These are phyloP conservation scores for Lentithecium fluviatile DNA, from an alignment of 495 filamentous ascomycete species.

Conservation along the genomic window DNA sequence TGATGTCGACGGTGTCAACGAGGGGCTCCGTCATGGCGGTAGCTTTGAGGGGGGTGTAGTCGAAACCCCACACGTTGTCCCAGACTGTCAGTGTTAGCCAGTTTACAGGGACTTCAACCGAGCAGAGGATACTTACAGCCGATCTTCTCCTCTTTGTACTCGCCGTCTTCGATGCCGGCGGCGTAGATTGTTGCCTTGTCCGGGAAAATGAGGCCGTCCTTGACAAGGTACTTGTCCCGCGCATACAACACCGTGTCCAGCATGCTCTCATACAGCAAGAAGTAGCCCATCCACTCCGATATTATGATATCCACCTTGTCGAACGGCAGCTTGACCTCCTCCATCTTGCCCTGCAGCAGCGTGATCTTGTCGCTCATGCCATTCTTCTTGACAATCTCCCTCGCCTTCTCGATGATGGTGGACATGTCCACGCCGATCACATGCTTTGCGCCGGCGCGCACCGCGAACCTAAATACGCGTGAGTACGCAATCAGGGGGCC, in stretches of 20 bases:
- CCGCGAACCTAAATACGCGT: constrained; percentile 76
- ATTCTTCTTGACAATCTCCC: constrained; percentile 84
- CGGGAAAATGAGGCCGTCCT: constrained; percentile 85
- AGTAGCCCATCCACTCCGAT: constrained; percentile 99
- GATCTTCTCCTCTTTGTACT: constrained; percentile 89
- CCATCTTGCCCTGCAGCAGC: constrained; percentile 91
- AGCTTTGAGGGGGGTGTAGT: constrained; percentile 81
- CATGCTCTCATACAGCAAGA: constrained; percentile 98
- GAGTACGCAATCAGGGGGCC: constrained; percentile 2
- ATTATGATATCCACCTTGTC: constrained; percentile 96
- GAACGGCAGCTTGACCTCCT: constrained; percentile 87
- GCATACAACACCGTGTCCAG: constrained; percentile 93
- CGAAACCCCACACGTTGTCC: constrained; percentile 98
- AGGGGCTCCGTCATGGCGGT: constrained; percentile 81
- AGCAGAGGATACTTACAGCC: constrained; percentile 61
- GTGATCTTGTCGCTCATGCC: constrained; percentile 82
- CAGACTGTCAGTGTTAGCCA: constrained; percentile 59
- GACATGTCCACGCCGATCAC: constrained; percentile 98
- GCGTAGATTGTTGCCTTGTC: constrained; percentile 88
- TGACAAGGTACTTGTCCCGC: constrained; percentile 81
- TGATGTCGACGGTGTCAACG: constrained; percentile 77
- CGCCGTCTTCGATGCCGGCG: constrained; percentile 81
- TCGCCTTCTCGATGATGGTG: constrained; percentile 92
- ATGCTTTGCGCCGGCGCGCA: constrained; percentile 85
- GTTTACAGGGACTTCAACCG: too few species aligned